A percentile compares a stretch with the other conserved stretches of the same genome.
These are phyloP conservation scores for Cornus controversa DNA, from an alignment of 148 eudicot species.

Conservation along the genomic window DNA sequence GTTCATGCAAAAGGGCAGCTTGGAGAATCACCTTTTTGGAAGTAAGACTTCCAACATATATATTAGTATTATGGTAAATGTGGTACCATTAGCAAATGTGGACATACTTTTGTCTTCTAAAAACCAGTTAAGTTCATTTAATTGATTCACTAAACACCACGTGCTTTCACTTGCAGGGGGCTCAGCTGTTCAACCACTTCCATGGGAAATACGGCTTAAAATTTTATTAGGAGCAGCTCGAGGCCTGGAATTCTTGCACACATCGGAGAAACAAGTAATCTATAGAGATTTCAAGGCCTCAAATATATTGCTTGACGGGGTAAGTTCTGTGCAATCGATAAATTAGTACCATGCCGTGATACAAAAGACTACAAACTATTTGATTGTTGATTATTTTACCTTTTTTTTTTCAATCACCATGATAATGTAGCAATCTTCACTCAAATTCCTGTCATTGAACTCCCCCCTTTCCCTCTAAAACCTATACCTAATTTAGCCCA, in stretches of 20 bases:
- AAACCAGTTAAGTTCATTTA: not conserved
- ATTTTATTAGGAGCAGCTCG: constrained; percentile 82
- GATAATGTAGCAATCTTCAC: not conserved
- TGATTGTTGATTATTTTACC: not conserved
- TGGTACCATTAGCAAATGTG: not conserved
- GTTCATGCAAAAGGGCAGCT: constrained; percentile 75
- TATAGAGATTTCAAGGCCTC: constrained; percentile 83
- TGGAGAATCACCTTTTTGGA: constrained; percentile 85
- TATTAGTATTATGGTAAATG: not conserved
- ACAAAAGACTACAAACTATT: not conserved
- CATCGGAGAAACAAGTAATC: constrained; percentile 62
- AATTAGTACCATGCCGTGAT: not conserved
- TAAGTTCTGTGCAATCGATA: constrained; percentile 26
- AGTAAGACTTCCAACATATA: constrained; percentile 40
- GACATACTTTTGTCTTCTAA: not conserved
- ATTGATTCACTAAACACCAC: not conserved
- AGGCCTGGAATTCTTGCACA: constrained; percentile 73
- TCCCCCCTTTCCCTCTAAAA: not conserved
- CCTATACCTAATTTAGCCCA: not conserved
- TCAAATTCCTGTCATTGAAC: not conserved
- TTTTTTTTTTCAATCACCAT: not conserved
- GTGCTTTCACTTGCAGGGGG: constrained; percentile 46
- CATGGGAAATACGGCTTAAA: constrained; percentile 77
- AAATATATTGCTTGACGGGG: constrained; percentile 81
- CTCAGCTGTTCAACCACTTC: constrained; percentile 72